Percentiles rank a stretch among this genome's conserved stretches.
Evolutionary conservation across 768 basidiomycete genomes (phyloP).

Genomic region (Candolleomyces efflorescens): DNA sequence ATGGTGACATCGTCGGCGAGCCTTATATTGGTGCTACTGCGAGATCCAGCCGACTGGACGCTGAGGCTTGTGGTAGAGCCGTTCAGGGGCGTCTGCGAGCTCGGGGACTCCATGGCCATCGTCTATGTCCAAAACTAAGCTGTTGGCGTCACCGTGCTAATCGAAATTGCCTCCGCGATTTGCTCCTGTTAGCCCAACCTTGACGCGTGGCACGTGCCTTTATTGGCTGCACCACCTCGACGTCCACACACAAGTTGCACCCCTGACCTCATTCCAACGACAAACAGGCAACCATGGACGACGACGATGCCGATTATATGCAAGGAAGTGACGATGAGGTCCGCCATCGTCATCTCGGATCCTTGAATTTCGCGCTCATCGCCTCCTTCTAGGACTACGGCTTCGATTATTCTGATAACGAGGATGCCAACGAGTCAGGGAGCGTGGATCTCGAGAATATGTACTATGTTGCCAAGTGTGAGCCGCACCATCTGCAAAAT

Average conservation of each 20-base stretch:
- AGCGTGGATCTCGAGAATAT: conserved; percentile 94
- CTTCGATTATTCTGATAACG: conserved; percentile 94
- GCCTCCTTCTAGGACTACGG: conserved; percentile 70
- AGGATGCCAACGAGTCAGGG: conserved; percentile 73
- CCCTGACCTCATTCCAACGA: background rate
- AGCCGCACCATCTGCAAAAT: conserved; percentile 19
- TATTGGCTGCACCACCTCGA: background rate
- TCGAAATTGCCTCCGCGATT: background rate
- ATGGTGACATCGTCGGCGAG: conserved; percentile 55
- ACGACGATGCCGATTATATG: conserved; percentile 94
- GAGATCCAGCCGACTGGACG: conserved; percentile 51
- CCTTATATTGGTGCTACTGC: conserved; percentile 53
- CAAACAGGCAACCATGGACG: conserved; percentile 58
- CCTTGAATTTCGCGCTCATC: conserved; percentile 1
- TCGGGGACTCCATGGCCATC: conserved; percentile 23
- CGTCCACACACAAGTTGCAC: background rate
- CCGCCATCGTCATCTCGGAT: conserved; percentile 11
- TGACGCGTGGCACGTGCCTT: conserved; percentile 7
- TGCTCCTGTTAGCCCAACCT: conserved; percentile 10
- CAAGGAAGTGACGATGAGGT: conserved; percentile 86
- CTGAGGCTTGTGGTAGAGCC: conserved; percentile 23
- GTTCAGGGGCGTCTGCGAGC: conserved; percentile 24
- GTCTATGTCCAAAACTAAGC: no score
- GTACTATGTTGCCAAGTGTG: conserved; percentile 98
- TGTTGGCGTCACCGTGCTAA: background rate